Percentiles rank a stretch among this genome's conserved stretches.
Conservation (phyloP, 306 rosid species). For the Quercus alba region DNA sequence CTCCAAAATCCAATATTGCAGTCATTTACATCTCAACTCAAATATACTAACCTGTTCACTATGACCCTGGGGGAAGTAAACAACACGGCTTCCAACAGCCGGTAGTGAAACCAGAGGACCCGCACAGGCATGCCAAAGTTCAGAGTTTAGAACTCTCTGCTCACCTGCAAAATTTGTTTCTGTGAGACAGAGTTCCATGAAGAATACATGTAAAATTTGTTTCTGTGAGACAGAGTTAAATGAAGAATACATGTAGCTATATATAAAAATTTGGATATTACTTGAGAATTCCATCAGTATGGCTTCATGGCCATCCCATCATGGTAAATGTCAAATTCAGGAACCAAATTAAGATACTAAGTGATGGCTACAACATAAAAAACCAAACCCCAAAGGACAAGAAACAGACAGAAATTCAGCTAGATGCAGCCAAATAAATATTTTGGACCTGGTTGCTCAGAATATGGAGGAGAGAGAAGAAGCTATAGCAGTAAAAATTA, state of each 20-base stretch:
- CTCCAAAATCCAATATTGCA: background rate
- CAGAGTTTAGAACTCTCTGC: slow-evolving; percentile 82
- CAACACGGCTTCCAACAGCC: slow-evolving; percentile 84
- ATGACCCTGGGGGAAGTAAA: slow-evolving; percentile 95
- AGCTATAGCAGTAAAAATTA: background rate
- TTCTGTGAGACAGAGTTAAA: slow-evolving; percentile 11
- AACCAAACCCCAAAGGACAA: slow-evolving; percentile 10
- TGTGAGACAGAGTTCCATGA: slow-evolving; percentile 6
- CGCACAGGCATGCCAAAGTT: slow-evolving; percentile 99
- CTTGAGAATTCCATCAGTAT: background rate
- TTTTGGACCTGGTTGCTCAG: slow-evolving; percentile 8
- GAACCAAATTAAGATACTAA: background rate
- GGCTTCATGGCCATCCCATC: background rate
- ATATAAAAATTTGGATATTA: background rate
- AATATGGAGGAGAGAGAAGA: slow-evolving; percentile 9
- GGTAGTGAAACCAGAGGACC: slow-evolving; percentile 96
- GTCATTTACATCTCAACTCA: background rate
- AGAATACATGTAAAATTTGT: slow-evolving; percentile 37
- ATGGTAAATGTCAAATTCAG: background rate
- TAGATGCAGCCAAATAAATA: slow-evolving; percentile 31
- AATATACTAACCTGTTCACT: slow-evolving; percentile 76
- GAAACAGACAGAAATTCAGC: slow-evolving; percentile 6
- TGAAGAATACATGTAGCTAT: background rate
- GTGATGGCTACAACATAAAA: background rate
- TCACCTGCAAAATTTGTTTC: slow-evolving; percentile 68